Percentiles rank a stretch among this genome's conserved stretches.
phyloP scores from a whole-genome alignment of 1,139 yeast species.

The Meyerozyma guilliermondii region DNA sequence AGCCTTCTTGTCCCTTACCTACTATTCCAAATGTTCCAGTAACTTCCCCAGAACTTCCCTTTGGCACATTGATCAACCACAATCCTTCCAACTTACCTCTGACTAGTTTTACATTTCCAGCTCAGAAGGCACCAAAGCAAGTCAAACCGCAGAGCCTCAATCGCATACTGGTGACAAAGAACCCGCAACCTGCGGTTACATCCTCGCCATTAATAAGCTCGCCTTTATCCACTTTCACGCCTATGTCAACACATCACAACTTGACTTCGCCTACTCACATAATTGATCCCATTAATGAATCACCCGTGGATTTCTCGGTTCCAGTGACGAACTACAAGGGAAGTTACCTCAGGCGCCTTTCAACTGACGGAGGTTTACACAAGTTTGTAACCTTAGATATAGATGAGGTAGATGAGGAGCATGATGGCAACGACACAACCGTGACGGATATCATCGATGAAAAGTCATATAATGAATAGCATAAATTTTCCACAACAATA shows the following conservation, averaged over 20 bases:
- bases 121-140: constrained; percentile 4
- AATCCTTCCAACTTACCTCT: constrained; percentile 1
- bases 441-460: constrained; percentile 1
- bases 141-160: neutral
- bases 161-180: neutral
- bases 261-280: constrained; percentile 15
- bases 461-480: neutral
- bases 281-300: constrained; percentile 37
- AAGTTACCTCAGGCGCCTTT: constrained; percentile 17
- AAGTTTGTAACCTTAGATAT: constrained; percentile 20
- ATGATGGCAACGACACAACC: constrained; percentile 4
- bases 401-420: constrained; percentile 25
- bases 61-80: constrained; percentile 3
- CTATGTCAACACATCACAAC: constrained; percentile 24
- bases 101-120: constrained; percentile 2
- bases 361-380: constrained; percentile 21
- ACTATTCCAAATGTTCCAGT: constrained; percentile 6
- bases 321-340: constrained; percentile 19
- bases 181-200: constrained; percentile 6
- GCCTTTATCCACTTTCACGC: constrained; percentile 32
- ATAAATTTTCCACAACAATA: neutral
- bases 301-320: constrained; percentile 38
- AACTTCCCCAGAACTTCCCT: constrained; percentile 7
- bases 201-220: constrained; percentile 34
- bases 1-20: constrained; percentile 16